Conservation (phyloP, 257 asterid species). For the Fraxinus cuspidata region DNA sequence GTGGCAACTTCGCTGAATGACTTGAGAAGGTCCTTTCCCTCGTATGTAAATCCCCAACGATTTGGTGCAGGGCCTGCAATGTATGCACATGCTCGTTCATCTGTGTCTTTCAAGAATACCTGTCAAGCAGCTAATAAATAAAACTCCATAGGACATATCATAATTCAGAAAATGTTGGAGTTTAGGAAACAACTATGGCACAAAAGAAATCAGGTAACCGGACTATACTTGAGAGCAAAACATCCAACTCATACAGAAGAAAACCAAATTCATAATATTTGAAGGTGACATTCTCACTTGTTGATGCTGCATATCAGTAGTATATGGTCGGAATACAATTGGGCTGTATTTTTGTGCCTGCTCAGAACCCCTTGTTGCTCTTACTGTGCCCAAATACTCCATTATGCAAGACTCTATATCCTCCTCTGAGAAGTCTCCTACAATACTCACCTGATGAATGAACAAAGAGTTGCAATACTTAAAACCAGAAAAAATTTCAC, state of each 20-base stretch:
- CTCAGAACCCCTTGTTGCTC: constrained; percentile 70
- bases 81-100: constrained; percentile 99
- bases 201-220: constrained; percentile 17
- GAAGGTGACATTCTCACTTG: constrained; percentile 54
- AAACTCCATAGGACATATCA: constrained; percentile 14
- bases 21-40: constrained; percentile 79
- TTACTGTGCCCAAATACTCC: constrained; percentile 92
- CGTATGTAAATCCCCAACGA: constrained; percentile 94
- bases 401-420: constrained; percentile 90
- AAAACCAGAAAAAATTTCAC: constrained; percentile 20
- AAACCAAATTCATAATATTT: constrained; percentile 12
- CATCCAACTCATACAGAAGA: constrained; percentile 19
- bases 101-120: constrained; percentile 97
- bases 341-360: constrained; percentile 69
- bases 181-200: constrained; percentile 18
- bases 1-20: constrained; percentile 41
- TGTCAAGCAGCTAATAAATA: constrained; percentile 39
- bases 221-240: constrained; percentile 13
- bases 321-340: constrained; percentile 59
- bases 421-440: constrained; percentile 96
- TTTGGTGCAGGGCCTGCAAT: constrained; percentile 99
- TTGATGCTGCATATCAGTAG: constrained; percentile 83
- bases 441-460: constrained; percentile 79
- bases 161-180: neutral
- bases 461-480: constrained; percentile 22